Evolutionary conservation across 139 green algal species (phyloP).

Genomic region (Coccomyxa sp.): DNA sequence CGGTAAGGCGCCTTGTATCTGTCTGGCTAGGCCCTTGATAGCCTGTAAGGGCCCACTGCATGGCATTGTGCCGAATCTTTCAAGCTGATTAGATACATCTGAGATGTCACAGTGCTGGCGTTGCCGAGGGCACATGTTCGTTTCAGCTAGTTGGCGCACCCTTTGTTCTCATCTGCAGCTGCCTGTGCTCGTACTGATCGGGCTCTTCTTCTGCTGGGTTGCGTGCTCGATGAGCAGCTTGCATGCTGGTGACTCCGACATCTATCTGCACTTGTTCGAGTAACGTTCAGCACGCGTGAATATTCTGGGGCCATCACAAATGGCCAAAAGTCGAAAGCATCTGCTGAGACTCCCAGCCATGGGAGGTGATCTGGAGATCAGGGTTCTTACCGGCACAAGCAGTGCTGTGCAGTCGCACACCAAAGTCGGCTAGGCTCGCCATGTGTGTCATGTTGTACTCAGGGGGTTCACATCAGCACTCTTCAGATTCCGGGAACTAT

Average conservation of each 20-base stretch:
- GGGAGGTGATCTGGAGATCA: neutral
- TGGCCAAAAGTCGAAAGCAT: neutral
- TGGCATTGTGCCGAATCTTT: constrained; percentile 2
- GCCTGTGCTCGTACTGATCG: neutral
- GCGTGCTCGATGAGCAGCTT: neutral
- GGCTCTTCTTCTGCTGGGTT: too few species aligned
- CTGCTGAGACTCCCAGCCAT: neutral
- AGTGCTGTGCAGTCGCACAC: neutral
- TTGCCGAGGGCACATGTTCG: neutral
- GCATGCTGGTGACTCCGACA: neutral
- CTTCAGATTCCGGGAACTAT: too few species aligned
- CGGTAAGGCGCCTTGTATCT: constrained; percentile 61
- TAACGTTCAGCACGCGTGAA: neutral
- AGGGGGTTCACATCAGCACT: too few species aligned
- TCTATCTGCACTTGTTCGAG: neutral
- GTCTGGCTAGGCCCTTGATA: constrained; percentile 50
- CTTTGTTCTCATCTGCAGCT: neutral
- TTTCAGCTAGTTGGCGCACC: neutral
- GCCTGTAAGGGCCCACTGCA: constrained; percentile 13
- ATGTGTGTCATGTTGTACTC: too few species aligned
- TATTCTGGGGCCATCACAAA: neutral
- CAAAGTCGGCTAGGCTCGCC: too few species aligned
- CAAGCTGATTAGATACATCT: neutral
- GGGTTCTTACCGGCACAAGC: neutral
- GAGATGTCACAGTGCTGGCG: neutral